These are phyloP conservation scores for Brassica juncea DNA, from an alignment of 345 rosid genomes.

Conservation along the genomic window DNA sequence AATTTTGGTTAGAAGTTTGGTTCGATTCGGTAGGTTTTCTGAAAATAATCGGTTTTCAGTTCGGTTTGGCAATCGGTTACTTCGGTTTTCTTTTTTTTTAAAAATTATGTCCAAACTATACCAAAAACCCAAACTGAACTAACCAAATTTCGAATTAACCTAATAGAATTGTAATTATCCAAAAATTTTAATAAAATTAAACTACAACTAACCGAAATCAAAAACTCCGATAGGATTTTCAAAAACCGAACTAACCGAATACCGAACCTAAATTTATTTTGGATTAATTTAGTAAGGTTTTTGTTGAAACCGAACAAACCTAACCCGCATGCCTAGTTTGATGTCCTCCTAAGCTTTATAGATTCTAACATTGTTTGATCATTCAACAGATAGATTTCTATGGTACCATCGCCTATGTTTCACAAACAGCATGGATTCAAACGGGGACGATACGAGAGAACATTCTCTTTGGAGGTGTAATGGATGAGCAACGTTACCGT, in stretches of 20 bases:
- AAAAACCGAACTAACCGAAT: neutral
- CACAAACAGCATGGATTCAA: constrained; percentile 97
- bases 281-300: no score
- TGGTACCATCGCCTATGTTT: constrained; percentile 87
- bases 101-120: neutral
- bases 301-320: neutral
- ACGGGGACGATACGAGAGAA: constrained; percentile 84
- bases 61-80: neutral
- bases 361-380: neutral
- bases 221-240: neutral
- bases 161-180: neutral
- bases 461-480: constrained; percentile 73
- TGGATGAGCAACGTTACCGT: constrained; percentile 68
- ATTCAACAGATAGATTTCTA: constrained; percentile 61
- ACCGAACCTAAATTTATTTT: neutral
- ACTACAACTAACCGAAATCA: neutral
- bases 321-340: neutral
- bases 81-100: no score
- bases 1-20: neutral
- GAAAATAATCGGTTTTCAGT: neutral
- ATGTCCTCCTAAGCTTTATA: neutral
- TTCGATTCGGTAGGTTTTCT: neutral
- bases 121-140: neutral
- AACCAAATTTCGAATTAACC: neutral
- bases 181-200: no score